Conservation (phyloP, 805 yeast species). For the Sugiyamaella smithiae region DNA sequence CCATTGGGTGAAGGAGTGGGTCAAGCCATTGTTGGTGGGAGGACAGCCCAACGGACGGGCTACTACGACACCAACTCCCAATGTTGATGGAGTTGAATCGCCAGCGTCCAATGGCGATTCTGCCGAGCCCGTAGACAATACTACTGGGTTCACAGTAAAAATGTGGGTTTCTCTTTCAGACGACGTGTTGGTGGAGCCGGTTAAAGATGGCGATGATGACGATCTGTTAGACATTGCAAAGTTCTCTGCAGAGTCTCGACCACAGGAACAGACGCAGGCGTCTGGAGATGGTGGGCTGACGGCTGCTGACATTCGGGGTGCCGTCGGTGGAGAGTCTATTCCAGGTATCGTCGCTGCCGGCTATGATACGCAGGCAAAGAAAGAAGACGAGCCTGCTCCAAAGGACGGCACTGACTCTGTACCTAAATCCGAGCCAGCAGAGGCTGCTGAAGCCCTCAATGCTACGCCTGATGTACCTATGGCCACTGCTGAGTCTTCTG, state of each 20-base stretch:
- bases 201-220: slow-evolving; percentile 38
- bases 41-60: slow-evolving; percentile 4
- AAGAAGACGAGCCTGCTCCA: slow-evolving; percentile 14
- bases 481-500: slow-evolving; percentile 7
- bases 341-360: slow-evolving; percentile 39
- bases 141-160: slow-evolving; percentile 31
- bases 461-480: slow-evolving; percentile 2
- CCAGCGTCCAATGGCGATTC: slow-evolving; percentile 13
- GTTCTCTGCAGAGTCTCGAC: slow-evolving; percentile 28
- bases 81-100: slow-evolving; percentile 5
- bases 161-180: slow-evolving; percentile 33
- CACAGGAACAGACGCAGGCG: slow-evolving; percentile 21
- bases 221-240: slow-evolving; percentile 47
- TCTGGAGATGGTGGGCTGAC: slow-evolving; percentile 36
- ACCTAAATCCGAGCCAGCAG: slow-evolving; percentile 17
- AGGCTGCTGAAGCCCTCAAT: background rate
- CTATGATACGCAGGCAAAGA: slow-evolving; percentile 28
- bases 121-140: slow-evolving; percentile 25
- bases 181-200: slow-evolving; percentile 15
- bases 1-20: slow-evolving; percentile 37
- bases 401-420: slow-evolving; percentile 8
- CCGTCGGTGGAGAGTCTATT: slow-evolving; percentile 49
- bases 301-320: slow-evolving; percentile 52
- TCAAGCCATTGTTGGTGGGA: slow-evolving; percentile 8
- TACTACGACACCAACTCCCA: slow-evolving; percentile 7